A percentile compares a stretch with the other conserved stretches of the same genome.
Evolutionary conservation across 2,329 filamentous ascomycete genomes (phyloP).

Genomic region (Albifimbria verrucaria): DNA sequence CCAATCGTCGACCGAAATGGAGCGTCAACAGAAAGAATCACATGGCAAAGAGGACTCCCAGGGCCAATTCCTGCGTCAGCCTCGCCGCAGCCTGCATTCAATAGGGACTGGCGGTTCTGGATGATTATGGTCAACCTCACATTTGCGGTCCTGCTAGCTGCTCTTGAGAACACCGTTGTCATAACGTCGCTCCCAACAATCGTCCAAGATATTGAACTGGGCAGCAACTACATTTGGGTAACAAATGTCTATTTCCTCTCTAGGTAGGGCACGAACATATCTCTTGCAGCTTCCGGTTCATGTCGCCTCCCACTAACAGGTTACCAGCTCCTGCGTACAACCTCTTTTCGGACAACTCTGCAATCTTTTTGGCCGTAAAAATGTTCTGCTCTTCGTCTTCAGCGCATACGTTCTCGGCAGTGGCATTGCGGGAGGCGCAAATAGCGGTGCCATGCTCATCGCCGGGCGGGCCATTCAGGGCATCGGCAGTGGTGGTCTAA

Average conservation of each 20-base stretch:
- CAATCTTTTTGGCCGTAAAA: constrained; percentile 51
- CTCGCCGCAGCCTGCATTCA: too few relatives aligned
- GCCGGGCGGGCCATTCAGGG: constrained; percentile 41
- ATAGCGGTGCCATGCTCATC: constrained; percentile 39
- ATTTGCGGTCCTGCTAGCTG: constrained; percentile 16
- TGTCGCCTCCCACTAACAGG: too few relatives aligned
- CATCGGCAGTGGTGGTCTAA: constrained; percentile 20
- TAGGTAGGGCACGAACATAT: constrained; percentile 8
- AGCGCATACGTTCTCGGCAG: constrained; percentile 50
- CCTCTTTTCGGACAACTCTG: constrained; percentile 48
- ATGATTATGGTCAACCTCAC: constrained; percentile 20
- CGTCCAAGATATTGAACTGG: constrained; percentile 16
- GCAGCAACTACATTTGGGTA: constrained; percentile 25
- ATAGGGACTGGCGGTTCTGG: constrained; percentile 17
- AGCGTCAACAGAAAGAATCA: too few relatives aligned
- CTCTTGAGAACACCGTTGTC: constrained; percentile 20
- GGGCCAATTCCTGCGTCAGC: too few relatives aligned
- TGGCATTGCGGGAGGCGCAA: constrained; percentile 40
- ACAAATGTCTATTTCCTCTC: constrained; percentile 23
- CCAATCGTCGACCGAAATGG: too few relatives aligned
- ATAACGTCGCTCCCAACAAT: constrained; percentile 23
- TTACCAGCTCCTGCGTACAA: constrained; percentile 30
- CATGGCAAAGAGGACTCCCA: too few relatives aligned
- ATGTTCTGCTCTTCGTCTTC: constrained; percentile 35
- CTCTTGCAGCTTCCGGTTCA: too few relatives aligned